phyloP scores from a whole-genome alignment of 345 rosid genomes.

The Psidium guajava region DNA sequence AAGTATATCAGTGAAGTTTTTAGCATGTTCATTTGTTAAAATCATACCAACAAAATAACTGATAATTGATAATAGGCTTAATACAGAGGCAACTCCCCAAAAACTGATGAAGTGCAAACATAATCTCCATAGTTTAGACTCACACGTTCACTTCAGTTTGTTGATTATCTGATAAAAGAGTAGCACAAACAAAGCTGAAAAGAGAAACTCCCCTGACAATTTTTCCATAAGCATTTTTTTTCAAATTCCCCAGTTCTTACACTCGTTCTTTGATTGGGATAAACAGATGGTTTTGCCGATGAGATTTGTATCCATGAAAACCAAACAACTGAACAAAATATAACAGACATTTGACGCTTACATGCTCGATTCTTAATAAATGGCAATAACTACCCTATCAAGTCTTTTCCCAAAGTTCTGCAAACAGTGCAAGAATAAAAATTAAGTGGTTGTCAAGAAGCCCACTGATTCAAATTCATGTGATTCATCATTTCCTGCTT shows the following conservation, averaged over 20 bases:
- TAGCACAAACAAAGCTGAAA: not conserved
- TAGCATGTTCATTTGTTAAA: not conserved
- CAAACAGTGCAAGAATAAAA: not conserved
- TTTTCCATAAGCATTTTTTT: not conserved
- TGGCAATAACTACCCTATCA: not conserved
- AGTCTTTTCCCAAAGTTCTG: not conserved
- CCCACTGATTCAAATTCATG: not conserved
- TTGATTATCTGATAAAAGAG: not conserved
- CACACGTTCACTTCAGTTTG: not conserved
- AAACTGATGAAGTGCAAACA: not conserved
- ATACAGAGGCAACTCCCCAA: not conserved
- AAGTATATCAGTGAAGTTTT: not conserved
- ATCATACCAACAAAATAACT: not conserved
- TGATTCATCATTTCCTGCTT: not conserved
- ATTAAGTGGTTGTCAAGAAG: not conserved
- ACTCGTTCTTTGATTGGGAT: not conserved
- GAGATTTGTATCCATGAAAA: not conserved
- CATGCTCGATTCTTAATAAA: not conserved
- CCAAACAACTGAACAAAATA: not conserved
- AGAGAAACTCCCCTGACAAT: not conserved
- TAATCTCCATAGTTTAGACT: not conserved
- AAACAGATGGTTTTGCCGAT: not conserved
- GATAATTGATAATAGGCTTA: not conserved
- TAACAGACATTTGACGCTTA: not conserved
- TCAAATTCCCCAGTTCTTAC: not conserved